Evolutionary conservation across 495 filamentous ascomycete species (phyloP), one percentile per base, ranked within the genome.

Genomic region (Annulohypoxylon stygium): DNA sequence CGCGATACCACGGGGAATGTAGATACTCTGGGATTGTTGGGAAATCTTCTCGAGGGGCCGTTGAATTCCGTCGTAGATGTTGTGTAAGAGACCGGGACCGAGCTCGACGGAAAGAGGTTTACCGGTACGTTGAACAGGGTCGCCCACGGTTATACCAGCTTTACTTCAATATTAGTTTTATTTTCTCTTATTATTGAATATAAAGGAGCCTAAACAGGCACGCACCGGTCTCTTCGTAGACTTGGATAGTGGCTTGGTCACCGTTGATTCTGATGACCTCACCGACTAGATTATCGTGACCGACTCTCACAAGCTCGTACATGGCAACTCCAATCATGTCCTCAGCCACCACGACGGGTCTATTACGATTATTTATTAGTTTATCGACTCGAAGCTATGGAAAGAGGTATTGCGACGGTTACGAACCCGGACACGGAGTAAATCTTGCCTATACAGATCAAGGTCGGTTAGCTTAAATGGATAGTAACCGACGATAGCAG

Each of bases 61-160:
- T 81, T 99, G 96, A 75, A 99, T 98, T 79, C 96, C 96, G 79
- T 99, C 97, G 85, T 99, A 99, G 80, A 99, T 99, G 60, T 97
- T 99, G 85, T 98, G 95, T 90, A 99, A 93, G 83, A 99, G 83
- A 76, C 97, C 96, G 71, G 96, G 96, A 30, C 96, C 96, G 61
- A 98, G 90, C 83, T 99, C 97, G 79, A 99, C 96, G 54, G 95
- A 97, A 3, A 99, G 87, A 65, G 96, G 97, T 87, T 97, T 97
- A 77, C 94, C 93, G 14, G 96, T 97, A 71, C 94, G 88, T 36
- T 85, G 64, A 61, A 99, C 97, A 51, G 96, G 96, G 78, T 99
- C 96, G 75, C 97, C 96, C 76, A 99, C 95, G 54, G 91, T 97
- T 73, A 99, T 90, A 82, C 96, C 96, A 85, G 94, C 97, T 95